Evolutionary conservation across 1,284 basidiomycete species (phyloP), one percentile per base, ranked within the genome.

Genomic region (Mycosarcoma mackinlayi): DNA sequence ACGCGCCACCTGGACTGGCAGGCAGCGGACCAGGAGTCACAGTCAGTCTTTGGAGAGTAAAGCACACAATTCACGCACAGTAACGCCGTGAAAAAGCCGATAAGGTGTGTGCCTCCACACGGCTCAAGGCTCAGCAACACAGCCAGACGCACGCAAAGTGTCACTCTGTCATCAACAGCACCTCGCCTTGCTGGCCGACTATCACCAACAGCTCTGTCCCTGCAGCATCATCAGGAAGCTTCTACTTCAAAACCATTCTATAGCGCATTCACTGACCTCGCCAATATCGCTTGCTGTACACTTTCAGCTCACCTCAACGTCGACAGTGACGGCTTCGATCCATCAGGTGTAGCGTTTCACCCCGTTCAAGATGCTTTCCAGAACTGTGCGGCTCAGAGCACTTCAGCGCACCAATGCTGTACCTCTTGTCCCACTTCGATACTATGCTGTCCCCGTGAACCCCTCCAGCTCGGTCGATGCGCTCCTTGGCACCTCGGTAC

Each of bases 381-480:
- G 60, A 53, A 56, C 53, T 6, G 49, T 56, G 8, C 60, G 66
- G 16, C 39, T 63, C 30, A 42, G 35, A 37, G 23, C 52, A 21
- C 39, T 42, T 23, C 19, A 41, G 38, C 59, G 44, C 13, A 33
- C 54, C 24, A 46, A 18, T 35, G 31, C 47, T n/a, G 18, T 23
- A 13, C 23, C 54, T 13, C 6, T 41, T 21, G 21, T 27, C 6
- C 19, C 35, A 16, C 4, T 39, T 3, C 57, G 63, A 16, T 16
- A 14, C 31, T 65, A 67, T 28, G 77, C 77, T 14, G 58, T 68
- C 13, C 78, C 77, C 6, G 66, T 80, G 30, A 79, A 79, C 37
- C 65, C 71, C 8, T 54, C 59, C 5, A 65, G 68, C 40, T 73
- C 69, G 16, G 77, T 80, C 40, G 78, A 80, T 44, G 73, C 75